Base-by-base conservation (phyloP, 2,329 filamentous ascomycete species). In the Bisporella sp. region DNA sequence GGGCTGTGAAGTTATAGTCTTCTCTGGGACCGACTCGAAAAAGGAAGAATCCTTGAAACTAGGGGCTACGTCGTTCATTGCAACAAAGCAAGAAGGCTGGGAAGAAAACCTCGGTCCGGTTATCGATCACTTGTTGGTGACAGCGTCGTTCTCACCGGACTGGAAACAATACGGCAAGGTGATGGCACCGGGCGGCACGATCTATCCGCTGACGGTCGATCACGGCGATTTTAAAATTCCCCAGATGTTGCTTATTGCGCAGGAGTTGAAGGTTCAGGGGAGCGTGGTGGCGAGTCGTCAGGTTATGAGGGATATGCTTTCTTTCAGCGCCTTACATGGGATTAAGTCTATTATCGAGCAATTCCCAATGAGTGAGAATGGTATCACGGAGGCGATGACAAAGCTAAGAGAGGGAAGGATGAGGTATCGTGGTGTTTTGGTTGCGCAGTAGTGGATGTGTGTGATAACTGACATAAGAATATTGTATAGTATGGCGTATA, bases 131-230 rank as follows among this genome's bases (percentile, higher is more conserved):
- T 48, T 62, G 13, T 39, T 63, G 5, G 57, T 62, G 21, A 61
- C 59, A 5, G 52, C 57, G 4, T 51, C 49, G 5, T 30, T 32
- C 8, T 49, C 50, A 52, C 57, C 57, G 31, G 45, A 58, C n/a
- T 61, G 54, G 57, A 29, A 49, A 12, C 44, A 48, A 5, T 54
- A 53, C 35, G 8, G 44, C 4, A 40, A 50, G 4, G 52, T 59
- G 29, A 35, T 59, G 35, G 53, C 51, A 12, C 53, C 57, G 1
- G 73, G 77, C 45, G 82, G 82, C 2, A 71, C 69, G 6, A 79
- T 85, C 56, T 75, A 84, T 51, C 81, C 85, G 63, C 73, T 89
- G 41, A 83, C 82, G 12, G 75, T 77, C 1, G 82, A 84, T 1
- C 48, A 47, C 0, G 41, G 49, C n/a, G 54, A 59, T 30, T 48